Percentiles rank a stretch among this genome's conserved stretches.
Evolutionary conservation across 192 early-diverging fungal genomes (phyloP).

Genomic region (Coemansia sp.): DNA sequence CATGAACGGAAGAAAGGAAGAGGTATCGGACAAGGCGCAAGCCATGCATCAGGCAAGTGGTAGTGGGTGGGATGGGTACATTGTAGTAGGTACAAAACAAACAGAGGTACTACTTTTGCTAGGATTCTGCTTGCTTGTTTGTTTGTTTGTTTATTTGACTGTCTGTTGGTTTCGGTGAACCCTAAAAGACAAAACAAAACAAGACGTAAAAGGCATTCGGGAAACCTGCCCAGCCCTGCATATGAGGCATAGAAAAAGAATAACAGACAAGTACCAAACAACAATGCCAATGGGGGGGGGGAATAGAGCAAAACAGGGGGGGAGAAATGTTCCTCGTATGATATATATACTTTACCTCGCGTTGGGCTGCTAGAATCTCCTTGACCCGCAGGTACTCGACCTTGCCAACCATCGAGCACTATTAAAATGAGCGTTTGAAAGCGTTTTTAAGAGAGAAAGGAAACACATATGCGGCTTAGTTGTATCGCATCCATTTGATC

Average conservation of each 20-base stretch:
- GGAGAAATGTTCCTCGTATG: background rate
- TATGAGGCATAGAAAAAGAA: background rate
- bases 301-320: too few relatives aligned
- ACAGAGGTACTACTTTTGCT: too few relatives aligned
- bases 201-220: background rate
- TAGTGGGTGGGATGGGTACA: background rate
- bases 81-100: too few relatives aligned
- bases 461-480: too few relatives aligned
- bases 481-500: background rate
- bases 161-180: background rate
- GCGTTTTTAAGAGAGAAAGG: too few relatives aligned
- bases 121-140: too few relatives aligned
- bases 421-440: background rate
- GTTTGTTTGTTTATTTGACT: background rate
- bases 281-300: too few relatives aligned
- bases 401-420: constrained; percentile 91
- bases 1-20: background rate
- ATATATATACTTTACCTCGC: constrained; percentile 49
- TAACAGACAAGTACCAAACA: too few relatives aligned
- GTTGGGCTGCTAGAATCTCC: constrained; percentile 73
- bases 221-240: background rate
- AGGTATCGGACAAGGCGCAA: background rate
- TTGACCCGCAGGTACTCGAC: constrained; percentile 80
- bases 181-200: background rate
- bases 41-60: background rate